A percentile compares a stretch with the other conserved stretches of the same genome.
phyloP scores from a whole-genome alignment of 495 filamentous ascomycete genomes.

The Amniculicola lignicola region DNA sequence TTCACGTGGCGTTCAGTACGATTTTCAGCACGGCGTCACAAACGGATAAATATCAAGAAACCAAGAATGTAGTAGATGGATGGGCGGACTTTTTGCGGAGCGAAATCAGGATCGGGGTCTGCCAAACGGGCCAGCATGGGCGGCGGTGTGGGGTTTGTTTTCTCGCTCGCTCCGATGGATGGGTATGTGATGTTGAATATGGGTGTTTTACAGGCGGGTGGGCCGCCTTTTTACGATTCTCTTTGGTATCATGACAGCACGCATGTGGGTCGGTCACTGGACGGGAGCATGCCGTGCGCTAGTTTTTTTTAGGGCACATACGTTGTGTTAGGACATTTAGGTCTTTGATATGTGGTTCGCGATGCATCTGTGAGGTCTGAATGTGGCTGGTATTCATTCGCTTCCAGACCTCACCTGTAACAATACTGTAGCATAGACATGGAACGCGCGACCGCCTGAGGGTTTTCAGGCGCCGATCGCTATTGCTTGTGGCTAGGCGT shows the following conservation, averaged over 20 bases:
- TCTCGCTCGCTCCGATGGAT: conserved; percentile 21
- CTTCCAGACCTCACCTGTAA: conserved; percentile 21
- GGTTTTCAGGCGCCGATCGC: too few species aligned
- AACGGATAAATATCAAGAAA: conserved; percentile 8
- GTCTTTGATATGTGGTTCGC: conserved; percentile 17
- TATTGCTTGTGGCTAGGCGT: too few species aligned
- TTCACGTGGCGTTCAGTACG: conserved; percentile 28
- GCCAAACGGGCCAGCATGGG: not conserved
- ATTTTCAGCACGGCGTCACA: conserved; percentile 28
- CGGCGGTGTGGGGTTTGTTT: conserved; percentile 5
- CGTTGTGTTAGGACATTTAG: conserved; percentile 12
- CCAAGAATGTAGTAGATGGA: conserved; percentile 20
- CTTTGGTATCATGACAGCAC: conserved; percentile 12
- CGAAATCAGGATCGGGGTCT: not conserved
- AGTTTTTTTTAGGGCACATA: conserved; percentile 15
- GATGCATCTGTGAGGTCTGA: conserved; percentile 23
- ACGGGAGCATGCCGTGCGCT: conserved; percentile 22
- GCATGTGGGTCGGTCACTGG: conserved; percentile 5
- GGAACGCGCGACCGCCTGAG: not conserved
- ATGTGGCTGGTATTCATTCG: conserved; percentile 19
- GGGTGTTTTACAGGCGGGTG: conserved; percentile 1
- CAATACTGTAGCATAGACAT: conserved; percentile 1
- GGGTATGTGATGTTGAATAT: conserved; percentile 24
- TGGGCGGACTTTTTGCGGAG: conserved; percentile 18
- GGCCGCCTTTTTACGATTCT: conserved; percentile 5